Evolutionary conservation across 305 asterid genomes (phyloP), one percentile per base, ranked within the genome.

Genomic region (Solanum hybrid): DNA sequence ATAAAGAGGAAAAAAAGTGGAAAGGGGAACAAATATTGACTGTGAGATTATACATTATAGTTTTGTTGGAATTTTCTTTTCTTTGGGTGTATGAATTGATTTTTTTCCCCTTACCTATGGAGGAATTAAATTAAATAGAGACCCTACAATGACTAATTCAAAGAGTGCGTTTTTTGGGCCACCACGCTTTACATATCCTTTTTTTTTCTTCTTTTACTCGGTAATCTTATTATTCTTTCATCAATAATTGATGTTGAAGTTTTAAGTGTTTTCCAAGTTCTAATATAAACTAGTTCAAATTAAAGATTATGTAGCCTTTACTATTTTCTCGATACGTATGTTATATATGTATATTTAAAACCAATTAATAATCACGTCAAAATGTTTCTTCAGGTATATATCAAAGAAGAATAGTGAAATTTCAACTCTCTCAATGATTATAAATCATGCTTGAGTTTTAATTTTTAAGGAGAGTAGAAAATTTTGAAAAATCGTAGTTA

Each of bases 101-200:
- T 45, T 51, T 84, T 3, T 14, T 0, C 1, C 26, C 75, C 20
- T 15, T 51, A 1, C 0, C 70, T 72, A 87, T 22, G 4, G 39
- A 26, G 15, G 11, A 10, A 68, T 20, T 27, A 41, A 20, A 20
- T 9, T 0, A 5, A 26, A 3, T 13, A 84, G 29, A 45, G 20
- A 31, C 33, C 36, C 70, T 27, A 82, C 31, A 84, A 77, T 92
- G 98, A 94, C 97, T 92, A 72, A 73, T 94, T 95, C 97, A 93
- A 94, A 92, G 87, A 88, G 33, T 51, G 17, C 57, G 75, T 80
- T 75, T 88, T 83, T 24, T 37, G 31, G 61, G 39, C 88, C 90
- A 79, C 88, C 89, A 39, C 34, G 22, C 14, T 51, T 17, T 65
- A 37, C 27, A 26, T 15, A 31, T 84, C n/a, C 24, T 13, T 26